Evolutionary conservation across 371 early-diverging fungal genomes (phyloP), one percentile per base, ranked within the genome.

Genomic region (Circinella minor): DNA sequence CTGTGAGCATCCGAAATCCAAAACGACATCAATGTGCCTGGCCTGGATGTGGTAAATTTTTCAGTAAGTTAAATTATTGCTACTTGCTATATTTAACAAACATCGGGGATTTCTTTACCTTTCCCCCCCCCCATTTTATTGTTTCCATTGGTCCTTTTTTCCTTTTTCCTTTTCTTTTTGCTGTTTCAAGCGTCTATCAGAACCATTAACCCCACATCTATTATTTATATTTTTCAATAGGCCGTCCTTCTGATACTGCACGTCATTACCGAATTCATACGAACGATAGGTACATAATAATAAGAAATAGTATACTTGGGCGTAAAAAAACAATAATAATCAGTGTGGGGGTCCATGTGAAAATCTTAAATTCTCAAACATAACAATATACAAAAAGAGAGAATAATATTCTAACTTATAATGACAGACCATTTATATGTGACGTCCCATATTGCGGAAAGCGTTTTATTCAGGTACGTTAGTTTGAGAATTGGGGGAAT

Each of bases 201-300:
- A 51, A 51, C 46, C 47, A 51, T 48, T 55, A n/a, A 54, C 61
- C n/a, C 15, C 51, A 51, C 14, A 51, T 51, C 51, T 17, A 17
- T 15, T 47, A n/a, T 5, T n/a, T 48, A 51, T 64, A 17, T 46
- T 43, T 38, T 49, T 43, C 11, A 43, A 43, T 61, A 81, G 82
- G 79, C 11, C 87, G 93, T 61, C 90, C 90, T 72, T 92, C 92
- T 47, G 93, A 93, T 74, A 84, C 91, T 61, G 86, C 87, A 46
- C 88, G 93, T 66, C 93, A 93, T 81, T 84, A 81, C 27, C 86
- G 93, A 67, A 93, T 92, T 68, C 93, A 93, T 77, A 92, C 92
- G 38, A 90, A 90, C 72, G 92, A 91, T 73, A 86, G 88, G 81
- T 77, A 76, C 61, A 66, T 47, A 36, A 51, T 27, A 27, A 27